Evolutionary conservation across 495 filamentous ascomycete species (phyloP), one percentile per base, ranked within the genome.

Genomic region (Talaromyces adpressus): DNA sequence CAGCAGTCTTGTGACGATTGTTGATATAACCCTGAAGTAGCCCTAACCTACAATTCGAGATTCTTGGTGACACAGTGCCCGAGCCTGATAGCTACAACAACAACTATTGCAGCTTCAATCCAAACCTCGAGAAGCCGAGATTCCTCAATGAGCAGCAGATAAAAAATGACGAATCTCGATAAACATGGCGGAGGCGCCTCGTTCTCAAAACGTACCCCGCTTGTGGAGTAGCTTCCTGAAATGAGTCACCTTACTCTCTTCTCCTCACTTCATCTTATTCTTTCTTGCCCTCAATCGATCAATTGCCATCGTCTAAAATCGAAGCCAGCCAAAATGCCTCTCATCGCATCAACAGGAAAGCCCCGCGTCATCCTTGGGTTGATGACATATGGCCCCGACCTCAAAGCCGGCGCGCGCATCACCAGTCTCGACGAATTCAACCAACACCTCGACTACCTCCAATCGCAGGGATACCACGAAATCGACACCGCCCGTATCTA

Each of bases 401-500:
- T 75, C 61, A 69, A 73, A 6, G 71, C 76, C 11, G 90, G 88
- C 32, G 90, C 88, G 53, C 82, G 89, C 29, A 85, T 95, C 67
- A 93, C 89, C 18, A 84, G 82, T 29, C 64, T 87, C 1, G 78
- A 79, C 62, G 88, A 90, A 53, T 89, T 81, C 77, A 86, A 82
- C 68, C 77, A 78, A 61, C 81, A 82, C 18, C 81, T 93, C 32
- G 86, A 89, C 69, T 80, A 85, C 64, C 83, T 93, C 69, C 87
- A 91, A 71, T 75, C 82, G 45, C 83, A 87, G 59, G 89, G 89
- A 2, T 92, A 92, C 73, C 85, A 86, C 64, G 90, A 94, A 70
- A 74, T 93, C 49, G 91, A 94, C 71, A 92, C 90, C 29, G 91
- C 91, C 6, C 84, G 91, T 1, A 67, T 84, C 36, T 98, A 97